Evolutionary conservation across 441 rosid species (phyloP).

Genomic region (Macaranga tanarius): DNA sequence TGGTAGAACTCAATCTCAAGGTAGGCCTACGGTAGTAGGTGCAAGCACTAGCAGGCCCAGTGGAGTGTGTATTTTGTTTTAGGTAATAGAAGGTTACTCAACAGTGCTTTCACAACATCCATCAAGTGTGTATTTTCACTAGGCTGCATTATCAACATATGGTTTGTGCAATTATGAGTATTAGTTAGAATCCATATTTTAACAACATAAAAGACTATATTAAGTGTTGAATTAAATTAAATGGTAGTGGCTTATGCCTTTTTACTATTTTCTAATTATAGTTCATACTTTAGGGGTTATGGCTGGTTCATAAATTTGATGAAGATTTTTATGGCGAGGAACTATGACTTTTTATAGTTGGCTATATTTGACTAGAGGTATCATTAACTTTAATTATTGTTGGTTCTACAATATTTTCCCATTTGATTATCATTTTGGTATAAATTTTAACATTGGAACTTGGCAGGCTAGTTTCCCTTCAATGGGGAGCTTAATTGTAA

Average conservation of each 20-base stretch:
- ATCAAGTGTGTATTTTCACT: slow-evolving; percentile 83
- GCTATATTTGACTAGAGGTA: slow-evolving; percentile 92
- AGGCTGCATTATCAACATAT: slow-evolving; percentile 67
- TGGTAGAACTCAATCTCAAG: too few relatives aligned
- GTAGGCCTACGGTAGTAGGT: too few relatives aligned
- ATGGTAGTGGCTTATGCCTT: neutral
- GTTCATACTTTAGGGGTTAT: slow-evolving; percentile 59
- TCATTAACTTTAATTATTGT: neutral
- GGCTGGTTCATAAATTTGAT: slow-evolving; percentile 78
- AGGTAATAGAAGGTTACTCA: slow-evolving; percentile 57
- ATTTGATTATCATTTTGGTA: neutral
- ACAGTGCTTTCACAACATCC: slow-evolving; percentile 60
- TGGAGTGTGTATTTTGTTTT: too few relatives aligned
- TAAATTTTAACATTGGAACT: slow-evolving; percentile 4
- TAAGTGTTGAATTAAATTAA: slow-evolving; percentile 36
- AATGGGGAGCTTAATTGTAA: slow-evolving; percentile 61
- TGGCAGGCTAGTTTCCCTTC: slow-evolving; percentile 66
- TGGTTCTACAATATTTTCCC: slow-evolving; percentile 2
- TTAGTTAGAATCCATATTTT: slow-evolving; percentile 93
- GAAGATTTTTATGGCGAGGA: slow-evolving; percentile 94
- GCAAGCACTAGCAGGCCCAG: too few relatives aligned
- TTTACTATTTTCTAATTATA: slow-evolving; percentile 7
- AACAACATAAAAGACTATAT: slow-evolving; percentile 81
- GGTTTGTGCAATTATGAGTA: slow-evolving; percentile 83
- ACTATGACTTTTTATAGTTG: slow-evolving; percentile 65